phyloP scores from a whole-genome alignment of 176 grass and related monocot species.

The Raddia guianensis region DNA sequence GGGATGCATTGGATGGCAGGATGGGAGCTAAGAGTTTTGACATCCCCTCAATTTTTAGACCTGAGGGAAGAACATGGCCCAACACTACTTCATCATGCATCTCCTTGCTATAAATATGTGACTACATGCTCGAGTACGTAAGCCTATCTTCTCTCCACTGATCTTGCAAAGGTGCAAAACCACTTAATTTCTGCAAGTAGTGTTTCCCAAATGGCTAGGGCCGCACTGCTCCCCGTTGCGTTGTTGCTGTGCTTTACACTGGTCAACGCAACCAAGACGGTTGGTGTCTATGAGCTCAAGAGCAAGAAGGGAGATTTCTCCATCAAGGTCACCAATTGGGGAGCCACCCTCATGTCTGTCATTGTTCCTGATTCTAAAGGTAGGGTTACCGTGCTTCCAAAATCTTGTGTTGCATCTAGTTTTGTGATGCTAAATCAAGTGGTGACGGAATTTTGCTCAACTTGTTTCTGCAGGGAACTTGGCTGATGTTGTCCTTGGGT shows the following conservation, averaged over 20 bases:
- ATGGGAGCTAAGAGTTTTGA: not conserved
- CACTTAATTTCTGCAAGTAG: not conserved
- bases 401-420: not conserved
- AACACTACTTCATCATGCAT: not conserved
- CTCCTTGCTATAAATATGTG: not conserved
- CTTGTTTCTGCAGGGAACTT: conserved; percentile 56
- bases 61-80: not conserved
- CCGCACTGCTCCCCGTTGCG: conserved; percentile 33
- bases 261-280: conserved; percentile 40
- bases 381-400: not conserved
- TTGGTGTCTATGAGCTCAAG: conserved; percentile 66
- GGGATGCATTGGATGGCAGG: not conserved
- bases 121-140: not conserved
- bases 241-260: conserved; percentile 45
- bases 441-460: not conserved
- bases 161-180: not conserved
- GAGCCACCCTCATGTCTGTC: conserved; percentile 62
- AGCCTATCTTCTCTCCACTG: not conserved
- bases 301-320: conserved; percentile 72
- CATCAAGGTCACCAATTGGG: conserved; percentile 75
- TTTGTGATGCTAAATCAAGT: not conserved
- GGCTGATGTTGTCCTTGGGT: conserved; percentile 79
- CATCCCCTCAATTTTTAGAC: not conserved
- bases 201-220: conserved; percentile 52
- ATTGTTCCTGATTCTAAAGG: conserved; percentile 81